Percentiles rank a stretch among this genome's conserved stretches.
These are phyloP conservation scores for Blastomyces silverae DNA, from an alignment of 2,329 filamentous ascomycete species.

Conservation along the genomic window DNA sequence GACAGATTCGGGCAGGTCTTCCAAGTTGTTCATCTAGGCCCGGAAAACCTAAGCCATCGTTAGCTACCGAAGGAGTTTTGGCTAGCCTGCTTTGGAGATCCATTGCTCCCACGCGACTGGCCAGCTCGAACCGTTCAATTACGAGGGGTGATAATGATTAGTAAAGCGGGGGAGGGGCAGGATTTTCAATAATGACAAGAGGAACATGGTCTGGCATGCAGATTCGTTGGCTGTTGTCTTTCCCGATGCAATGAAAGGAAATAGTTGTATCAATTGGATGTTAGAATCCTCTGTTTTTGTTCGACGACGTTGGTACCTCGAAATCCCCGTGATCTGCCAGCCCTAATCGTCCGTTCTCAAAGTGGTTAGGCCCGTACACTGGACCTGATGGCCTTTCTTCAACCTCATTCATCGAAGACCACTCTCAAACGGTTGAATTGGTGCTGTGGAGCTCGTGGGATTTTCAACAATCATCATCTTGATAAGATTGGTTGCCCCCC, in stretches of 20 bases:
- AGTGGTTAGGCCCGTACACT: neutral
- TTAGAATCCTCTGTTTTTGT: neutral
- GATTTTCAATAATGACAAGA: neutral
- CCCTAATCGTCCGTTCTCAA: neutral
- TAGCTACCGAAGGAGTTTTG: neutral
- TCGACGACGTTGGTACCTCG: neutral
- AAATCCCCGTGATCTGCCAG: neutral
- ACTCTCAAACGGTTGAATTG: no score
- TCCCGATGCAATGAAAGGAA: neutral
- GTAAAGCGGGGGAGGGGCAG: slow-evolving; percentile 11
- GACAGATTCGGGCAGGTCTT: neutral
- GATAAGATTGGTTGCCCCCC: neutral
- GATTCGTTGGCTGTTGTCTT: neutral
- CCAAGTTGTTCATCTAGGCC: neutral
- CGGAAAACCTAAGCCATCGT: neutral
- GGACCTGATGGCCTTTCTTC: neutral
- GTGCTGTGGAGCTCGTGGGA: neutral
- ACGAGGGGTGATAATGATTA: neutral
- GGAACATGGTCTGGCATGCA: neutral
- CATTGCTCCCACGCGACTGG: slow-evolving; percentile 9
- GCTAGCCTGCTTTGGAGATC: slow-evolving; percentile 8
- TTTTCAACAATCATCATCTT: neutral
- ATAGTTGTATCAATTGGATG: neutral
- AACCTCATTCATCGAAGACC: neutral
- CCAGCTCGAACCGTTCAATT: neutral